phyloP scores from a whole-genome alignment of 441 rosid species.

The Arabidopsis lyrata region DNA sequence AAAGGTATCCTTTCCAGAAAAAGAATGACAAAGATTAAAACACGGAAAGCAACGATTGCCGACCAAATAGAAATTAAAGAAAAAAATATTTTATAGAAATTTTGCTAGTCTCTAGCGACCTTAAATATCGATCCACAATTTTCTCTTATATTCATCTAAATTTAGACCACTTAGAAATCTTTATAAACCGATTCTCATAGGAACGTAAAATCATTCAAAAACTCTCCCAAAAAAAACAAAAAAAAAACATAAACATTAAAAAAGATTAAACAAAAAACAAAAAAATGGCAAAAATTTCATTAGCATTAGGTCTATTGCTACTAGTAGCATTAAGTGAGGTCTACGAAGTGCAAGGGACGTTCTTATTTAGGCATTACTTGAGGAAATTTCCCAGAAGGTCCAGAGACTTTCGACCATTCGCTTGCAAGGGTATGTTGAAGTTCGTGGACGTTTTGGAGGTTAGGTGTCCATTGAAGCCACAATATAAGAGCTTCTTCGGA shows the following conservation, averaged over 20 bases:
- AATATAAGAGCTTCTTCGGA: conserved; percentile 25
- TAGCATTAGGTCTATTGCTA: conserved; percentile 31
- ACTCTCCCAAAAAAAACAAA: not conserved
- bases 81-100: not conserved
- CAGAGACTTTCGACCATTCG: conserved; percentile 14
- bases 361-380: conserved; percentile 30
- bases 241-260: not conserved
- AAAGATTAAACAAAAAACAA: not conserved
- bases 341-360: conserved; percentile 41
- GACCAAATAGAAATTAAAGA: not conserved
- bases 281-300: conserved; percentile 26
- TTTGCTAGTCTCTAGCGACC: conserved; percentile 29
- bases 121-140: conserved; percentile 26
- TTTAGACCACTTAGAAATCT: conserved; percentile 19
- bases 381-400: conserved; percentile 20
- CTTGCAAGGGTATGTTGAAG: conserved; percentile 14
- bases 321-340: conserved; percentile 31
- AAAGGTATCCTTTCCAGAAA: too few relatives aligned
- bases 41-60: conserved; percentile 10
- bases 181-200: conserved; percentile 7
- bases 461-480: conserved; percentile 13
- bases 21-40: too few relatives aligned
- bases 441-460: not conserved
- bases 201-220: not conserved
- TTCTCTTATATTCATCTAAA: conserved; percentile 18